Conservation (phyloP, 2,329 filamentous ascomycete genomes). For the Pestalotiopsis sp. region DNA sequence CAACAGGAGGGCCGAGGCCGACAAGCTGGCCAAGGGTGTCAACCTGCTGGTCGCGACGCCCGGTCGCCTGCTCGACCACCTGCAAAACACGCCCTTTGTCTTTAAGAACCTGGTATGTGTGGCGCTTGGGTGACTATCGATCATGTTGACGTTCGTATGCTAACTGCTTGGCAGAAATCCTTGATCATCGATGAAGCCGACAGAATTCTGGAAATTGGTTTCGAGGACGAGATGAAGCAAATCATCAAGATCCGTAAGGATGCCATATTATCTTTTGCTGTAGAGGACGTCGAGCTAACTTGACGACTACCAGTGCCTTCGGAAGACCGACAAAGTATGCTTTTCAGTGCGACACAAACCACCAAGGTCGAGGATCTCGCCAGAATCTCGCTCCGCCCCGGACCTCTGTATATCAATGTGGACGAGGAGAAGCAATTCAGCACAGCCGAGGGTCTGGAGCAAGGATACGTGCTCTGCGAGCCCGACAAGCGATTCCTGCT, state of each 20-base stretch:
- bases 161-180: constrained; percentile 54
- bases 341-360: constrained; percentile 98
- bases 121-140: constrained; percentile 11
- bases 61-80: constrained; percentile 87
- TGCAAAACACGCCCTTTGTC: constrained; percentile 80
- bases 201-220: constrained; percentile 93
- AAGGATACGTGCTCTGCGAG: constrained; percentile 94
- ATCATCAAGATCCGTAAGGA: constrained; percentile 77
- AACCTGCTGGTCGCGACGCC: constrained; percentile 95
- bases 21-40: constrained; percentile 92
- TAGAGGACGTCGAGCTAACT: not conserved
- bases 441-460: constrained; percentile 91
- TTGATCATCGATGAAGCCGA: constrained; percentile 97
- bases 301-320: not conserved
- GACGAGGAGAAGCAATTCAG: constrained; percentile 87
- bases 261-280: constrained; percentile 62
- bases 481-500: constrained; percentile 92
- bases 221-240: constrained; percentile 97
- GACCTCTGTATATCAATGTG: constrained; percentile 96
- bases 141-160: not conserved
- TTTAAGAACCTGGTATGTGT: constrained; percentile 53
- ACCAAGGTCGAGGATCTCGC: constrained; percentile 98
- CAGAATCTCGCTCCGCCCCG: constrained; percentile 86
- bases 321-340: constrained; percentile 88
- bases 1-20: constrained; percentile 85